Evolutionary conservation across 2,329 filamentous ascomycete genomes (phyloP).

Genomic region (Trichoderma sp.): DNA sequence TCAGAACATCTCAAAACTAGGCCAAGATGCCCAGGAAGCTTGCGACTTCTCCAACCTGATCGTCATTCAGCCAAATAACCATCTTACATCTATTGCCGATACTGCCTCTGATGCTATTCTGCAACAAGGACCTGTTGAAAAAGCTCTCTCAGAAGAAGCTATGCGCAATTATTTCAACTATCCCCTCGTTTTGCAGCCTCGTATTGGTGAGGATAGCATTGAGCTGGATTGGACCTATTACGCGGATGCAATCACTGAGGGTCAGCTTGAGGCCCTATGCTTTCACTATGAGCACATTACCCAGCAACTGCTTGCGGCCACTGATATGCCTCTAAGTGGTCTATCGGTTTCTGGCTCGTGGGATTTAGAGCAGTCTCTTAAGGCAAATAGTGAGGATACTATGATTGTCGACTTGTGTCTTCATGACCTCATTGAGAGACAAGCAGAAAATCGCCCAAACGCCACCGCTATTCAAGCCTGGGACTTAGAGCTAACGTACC

Average conservation of each 20-base stretch:
- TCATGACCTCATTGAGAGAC: slow-evolving; percentile 18
- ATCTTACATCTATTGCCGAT: neutral
- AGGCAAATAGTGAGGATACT: slow-evolving; percentile 9
- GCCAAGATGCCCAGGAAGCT: slow-evolving; percentile 3
- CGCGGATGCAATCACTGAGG: slow-evolving; percentile 7
- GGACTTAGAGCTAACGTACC: slow-evolving; percentile 20
- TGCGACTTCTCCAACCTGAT: slow-evolving; percentile 17
- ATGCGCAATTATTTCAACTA: slow-evolving; percentile 23
- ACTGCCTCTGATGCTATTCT: slow-evolving; percentile 15
- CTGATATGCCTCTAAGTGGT: neutral
- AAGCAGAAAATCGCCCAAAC: neutral
- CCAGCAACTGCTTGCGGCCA: slow-evolving; percentile 17
- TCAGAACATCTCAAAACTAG: slow-evolving; percentile 15
- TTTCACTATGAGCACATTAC: slow-evolving; percentile 22
- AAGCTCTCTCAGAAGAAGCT: slow-evolving; percentile 17
- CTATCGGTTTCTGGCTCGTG: slow-evolving; percentile 1
- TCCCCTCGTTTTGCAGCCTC: slow-evolving; percentile 21
- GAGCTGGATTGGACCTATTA: slow-evolving; percentile 20
- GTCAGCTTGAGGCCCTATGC: slow-evolving; percentile 16
- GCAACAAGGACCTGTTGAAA: slow-evolving; percentile 5
- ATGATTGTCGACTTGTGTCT: slow-evolving; percentile 16
- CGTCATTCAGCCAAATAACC: slow-evolving; percentile 15
- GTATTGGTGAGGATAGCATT: slow-evolving; percentile 13
- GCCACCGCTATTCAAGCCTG: slow-evolving; percentile 19
- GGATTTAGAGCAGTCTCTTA: slow-evolving; percentile 5